These are phyloP conservation scores for Spongospora subterranea DNA, from an alignment of 208 protist genomes.

Conservation along the genomic window DNA sequence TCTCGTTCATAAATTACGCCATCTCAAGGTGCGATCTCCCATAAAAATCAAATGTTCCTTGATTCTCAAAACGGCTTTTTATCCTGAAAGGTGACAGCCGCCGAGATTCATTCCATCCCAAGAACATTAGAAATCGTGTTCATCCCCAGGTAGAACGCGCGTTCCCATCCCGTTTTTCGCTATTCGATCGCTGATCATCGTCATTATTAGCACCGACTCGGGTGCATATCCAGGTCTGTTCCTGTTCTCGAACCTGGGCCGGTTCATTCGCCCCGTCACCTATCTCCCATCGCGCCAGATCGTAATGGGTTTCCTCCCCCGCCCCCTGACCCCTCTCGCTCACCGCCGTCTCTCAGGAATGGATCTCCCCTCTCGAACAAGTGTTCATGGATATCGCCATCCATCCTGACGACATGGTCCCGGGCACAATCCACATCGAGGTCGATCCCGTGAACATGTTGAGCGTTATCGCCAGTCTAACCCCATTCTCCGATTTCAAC, in stretches of 20 bases:
- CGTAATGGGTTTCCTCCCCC: neutral
- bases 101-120: neutral
- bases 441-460: conserved; percentile 92
- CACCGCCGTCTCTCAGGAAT: conserved; percentile 61
- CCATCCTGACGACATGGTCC: conserved; percentile 82
- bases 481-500: conserved; percentile 99
- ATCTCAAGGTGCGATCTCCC: conserved; percentile 2
- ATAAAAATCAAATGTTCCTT: neutral
- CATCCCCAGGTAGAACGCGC: neutral
- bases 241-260: neutral
- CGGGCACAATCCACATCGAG: conserved; percentile 91
- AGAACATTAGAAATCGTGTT: conserved; percentile 17
- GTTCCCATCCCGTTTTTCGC: neutral
- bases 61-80: neutral
- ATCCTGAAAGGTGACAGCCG: neutral
- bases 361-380: conserved; percentile 67
- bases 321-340: too few species aligned
- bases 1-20: neutral
- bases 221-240: neutral
- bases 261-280: neutral
- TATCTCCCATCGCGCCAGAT: neutral
- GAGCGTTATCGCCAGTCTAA: conserved; percentile 92
- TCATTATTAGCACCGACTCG: neutral
- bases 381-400: conserved; percentile 94
- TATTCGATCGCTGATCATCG: neutral